A percentile compares a stretch with the other conserved stretches of the same genome.
Evolutionary conservation across 257 asterid species (phyloP).

Genomic region (Forsythia viridissima): DNA sequence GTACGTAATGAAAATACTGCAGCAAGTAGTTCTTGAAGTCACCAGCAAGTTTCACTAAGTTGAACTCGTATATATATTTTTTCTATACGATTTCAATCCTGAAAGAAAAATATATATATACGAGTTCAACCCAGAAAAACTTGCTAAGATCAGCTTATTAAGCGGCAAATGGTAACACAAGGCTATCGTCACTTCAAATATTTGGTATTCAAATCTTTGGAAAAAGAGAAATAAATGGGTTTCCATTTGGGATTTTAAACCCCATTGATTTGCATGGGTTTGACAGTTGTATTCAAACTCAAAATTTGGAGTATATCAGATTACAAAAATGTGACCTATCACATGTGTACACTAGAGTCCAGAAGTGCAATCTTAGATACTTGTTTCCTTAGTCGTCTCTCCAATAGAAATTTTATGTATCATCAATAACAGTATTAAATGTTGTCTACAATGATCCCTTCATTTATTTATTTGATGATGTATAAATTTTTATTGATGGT

Average conservation of each 20-base stretch:
- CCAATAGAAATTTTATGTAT: no score
- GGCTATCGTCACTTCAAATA: neutral
- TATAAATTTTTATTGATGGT: no score
- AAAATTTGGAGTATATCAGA: neutral
- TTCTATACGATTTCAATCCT: neutral
- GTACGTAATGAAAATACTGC: conserved; percentile 11
- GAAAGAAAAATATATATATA: no score
- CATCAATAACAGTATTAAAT: no score
- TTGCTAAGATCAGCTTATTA: neutral
- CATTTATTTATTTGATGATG: no score
- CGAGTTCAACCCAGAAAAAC: neutral
- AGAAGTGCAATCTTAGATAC: no score
- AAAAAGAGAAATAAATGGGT: neutral
- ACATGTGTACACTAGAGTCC: no score
- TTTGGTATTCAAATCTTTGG: neutral
- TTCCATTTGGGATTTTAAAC: neutral
- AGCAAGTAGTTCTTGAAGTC: conserved; percentile 20
- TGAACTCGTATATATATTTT: neutral
- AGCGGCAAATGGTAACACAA: neutral
- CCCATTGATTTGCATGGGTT: neutral
- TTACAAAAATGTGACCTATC: no score
- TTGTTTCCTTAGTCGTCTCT: no score
- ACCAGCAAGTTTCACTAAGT: neutral
- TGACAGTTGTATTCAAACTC: neutral
- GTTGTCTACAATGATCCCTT: no score